A percentile compares a stretch with the other conserved stretches of the same genome.
These are phyloP conservation scores for Poterioochromonas sp. DNA, from an alignment of 352 stramenopile genomes.

Conservation along the genomic window DNA sequence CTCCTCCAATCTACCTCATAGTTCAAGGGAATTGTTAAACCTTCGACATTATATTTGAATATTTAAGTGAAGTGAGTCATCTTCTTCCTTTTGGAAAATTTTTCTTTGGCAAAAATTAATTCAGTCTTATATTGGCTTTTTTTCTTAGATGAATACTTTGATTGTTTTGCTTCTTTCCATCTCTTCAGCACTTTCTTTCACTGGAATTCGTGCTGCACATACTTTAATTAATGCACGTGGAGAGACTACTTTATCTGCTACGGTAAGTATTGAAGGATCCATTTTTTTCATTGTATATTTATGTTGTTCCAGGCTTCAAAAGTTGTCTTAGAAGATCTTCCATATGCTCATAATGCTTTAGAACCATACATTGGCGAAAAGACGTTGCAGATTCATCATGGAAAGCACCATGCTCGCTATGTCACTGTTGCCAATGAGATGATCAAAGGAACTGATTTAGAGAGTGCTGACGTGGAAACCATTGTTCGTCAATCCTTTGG, in stretches of 20 bases:
- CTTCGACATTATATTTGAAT: too few species aligned
- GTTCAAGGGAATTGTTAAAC: too few species aligned
- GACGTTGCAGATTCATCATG: constrained; percentile 81
- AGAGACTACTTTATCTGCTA: constrained; percentile 12
- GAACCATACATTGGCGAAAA: constrained; percentile 72
- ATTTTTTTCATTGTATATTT: too few species aligned
- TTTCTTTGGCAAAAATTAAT: too few species aligned
- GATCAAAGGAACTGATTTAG: constrained; percentile 43
- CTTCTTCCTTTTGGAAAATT: too few species aligned
- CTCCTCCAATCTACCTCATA: too few species aligned
- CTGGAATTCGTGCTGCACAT: neutral
- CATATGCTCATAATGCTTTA: constrained; percentile 66
- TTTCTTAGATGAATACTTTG: too few species aligned
- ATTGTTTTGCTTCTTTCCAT: neutral
- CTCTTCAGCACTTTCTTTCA: constrained; percentile 4
- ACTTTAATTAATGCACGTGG: constrained; percentile 17
- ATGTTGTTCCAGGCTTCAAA: constrained; percentile 34
- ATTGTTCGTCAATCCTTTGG: constrained; percentile 32
- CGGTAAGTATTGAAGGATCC: neutral
- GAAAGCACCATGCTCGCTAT: constrained; percentile 71
- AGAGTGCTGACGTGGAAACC: constrained; percentile 42
- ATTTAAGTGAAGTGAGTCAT: too few species aligned
- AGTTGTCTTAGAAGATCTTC: constrained; percentile 28
- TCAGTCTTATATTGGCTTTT: too few species aligned
- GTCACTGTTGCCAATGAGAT: constrained; percentile 51